These are phyloP conservation scores for Closterium sp. DNA, from an alignment of 139 green algal species.

Conservation along the genomic window DNA sequence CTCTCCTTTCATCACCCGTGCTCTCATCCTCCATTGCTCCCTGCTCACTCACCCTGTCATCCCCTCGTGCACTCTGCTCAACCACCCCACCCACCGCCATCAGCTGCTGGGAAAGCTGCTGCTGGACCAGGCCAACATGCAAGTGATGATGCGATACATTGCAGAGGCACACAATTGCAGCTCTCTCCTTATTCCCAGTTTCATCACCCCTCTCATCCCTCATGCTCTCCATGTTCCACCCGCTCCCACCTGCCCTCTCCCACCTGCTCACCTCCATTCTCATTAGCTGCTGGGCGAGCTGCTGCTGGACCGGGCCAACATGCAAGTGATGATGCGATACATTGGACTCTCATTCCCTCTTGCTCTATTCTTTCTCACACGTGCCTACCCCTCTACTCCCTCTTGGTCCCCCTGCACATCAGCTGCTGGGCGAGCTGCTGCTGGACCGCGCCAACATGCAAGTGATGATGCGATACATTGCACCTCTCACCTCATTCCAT, in stretches of 20 bases:
- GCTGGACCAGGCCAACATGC: slow-evolving; percentile 79
- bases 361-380: too few species aligned
- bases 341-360: background rate
- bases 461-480: background rate
- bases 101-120: slow-evolving; percentile 90
- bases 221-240: too few species aligned
- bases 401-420: too few species aligned
- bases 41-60: too few species aligned
- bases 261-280: too few species aligned
- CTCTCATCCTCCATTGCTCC: too few species aligned
- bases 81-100: too few species aligned
- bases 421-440: background rate
- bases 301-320: background rate
- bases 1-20: too few species aligned
- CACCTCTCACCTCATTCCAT: slow-evolving; percentile 6
- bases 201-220: too few species aligned
- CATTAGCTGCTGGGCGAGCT: background rate
- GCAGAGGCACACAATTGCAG: slow-evolving; percentile 75
- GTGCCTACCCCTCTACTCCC: too few species aligned
- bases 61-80: too few species aligned
- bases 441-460: background rate
- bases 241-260: background rate
- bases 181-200: too few species aligned
- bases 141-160: slow-evolving; percentile 89
- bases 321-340: background rate